A percentile compares a stretch with the other conserved stretches of the same genome.
phyloP scores from a whole-genome alignment of 345 rosid species.

The Erucastrum elatum region DNA sequence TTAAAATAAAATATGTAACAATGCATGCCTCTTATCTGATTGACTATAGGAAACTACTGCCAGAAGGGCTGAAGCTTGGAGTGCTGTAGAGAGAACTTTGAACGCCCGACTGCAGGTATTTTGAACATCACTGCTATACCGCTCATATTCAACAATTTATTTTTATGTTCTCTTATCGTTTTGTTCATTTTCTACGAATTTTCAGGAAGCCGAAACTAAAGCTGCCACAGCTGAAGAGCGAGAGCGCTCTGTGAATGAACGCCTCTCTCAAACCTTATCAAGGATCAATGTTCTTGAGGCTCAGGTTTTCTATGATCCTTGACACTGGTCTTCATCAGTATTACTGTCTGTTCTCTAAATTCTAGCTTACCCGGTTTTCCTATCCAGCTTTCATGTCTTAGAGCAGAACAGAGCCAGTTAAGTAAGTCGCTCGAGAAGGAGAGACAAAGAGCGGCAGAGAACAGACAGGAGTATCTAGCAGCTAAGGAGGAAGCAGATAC shows the following conservation, averaged over 20 bases:
- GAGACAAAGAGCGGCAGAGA: constrained; percentile 97
- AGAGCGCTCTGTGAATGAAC: constrained; percentile 88
- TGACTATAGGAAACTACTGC: constrained; percentile 76
- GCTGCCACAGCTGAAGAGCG: constrained; percentile 94
- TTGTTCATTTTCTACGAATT: constrained; percentile 18
- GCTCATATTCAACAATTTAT: neutral
- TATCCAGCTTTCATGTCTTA: constrained; percentile 86
- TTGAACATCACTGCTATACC: constrained; percentile 18
- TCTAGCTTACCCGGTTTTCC: constrained; percentile 38
- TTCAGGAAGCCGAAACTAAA: constrained; percentile 91
- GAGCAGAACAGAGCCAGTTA: constrained; percentile 94
- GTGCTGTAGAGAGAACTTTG: constrained; percentile 92
- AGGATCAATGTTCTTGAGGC: constrained; percentile 98
- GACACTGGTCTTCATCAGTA: constrained; percentile 15
- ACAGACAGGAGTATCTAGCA: constrained; percentile 92
- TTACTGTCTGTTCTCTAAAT: constrained; percentile 14
- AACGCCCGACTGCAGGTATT: constrained; percentile 86
- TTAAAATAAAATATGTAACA: neutral
- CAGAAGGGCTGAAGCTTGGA: constrained; percentile 96
- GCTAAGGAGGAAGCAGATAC: constrained; percentile 99
- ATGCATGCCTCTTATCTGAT: constrained; percentile 25
- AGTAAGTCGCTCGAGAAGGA: constrained; percentile 95
- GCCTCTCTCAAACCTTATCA: constrained; percentile 91
- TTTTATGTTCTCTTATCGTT: constrained; percentile 3
- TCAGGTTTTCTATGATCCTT: constrained; percentile 57